Percentiles rank a stretch among this genome's conserved stretches.
Evolutionary conservation across 257 asterid species (phyloP).

Genomic region (Leonotis leonurus): DNA sequence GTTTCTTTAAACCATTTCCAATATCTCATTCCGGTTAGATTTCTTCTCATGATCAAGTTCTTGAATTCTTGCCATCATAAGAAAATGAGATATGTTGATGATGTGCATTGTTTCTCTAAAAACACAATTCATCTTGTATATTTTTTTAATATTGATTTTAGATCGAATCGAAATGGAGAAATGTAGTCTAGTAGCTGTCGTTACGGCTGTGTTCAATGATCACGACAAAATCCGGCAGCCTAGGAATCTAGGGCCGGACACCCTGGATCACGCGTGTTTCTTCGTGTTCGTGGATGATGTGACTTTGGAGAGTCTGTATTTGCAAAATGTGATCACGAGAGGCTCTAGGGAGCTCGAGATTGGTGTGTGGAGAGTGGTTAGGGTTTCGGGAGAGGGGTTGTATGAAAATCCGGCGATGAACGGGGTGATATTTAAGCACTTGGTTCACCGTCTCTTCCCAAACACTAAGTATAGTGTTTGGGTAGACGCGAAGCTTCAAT

Average conservation of each 20-base stretch:
- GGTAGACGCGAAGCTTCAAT: constrained; percentile 81
- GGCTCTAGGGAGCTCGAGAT: constrained; percentile 27
- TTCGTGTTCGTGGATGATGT: constrained; percentile 75
- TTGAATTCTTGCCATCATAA: background rate
- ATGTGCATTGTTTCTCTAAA: no score
- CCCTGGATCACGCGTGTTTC: constrained; percentile 47
- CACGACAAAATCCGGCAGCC: constrained; percentile 95
- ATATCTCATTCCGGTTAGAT: constrained; percentile 50
- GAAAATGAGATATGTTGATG: background rate
- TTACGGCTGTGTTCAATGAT: constrained; percentile 72
- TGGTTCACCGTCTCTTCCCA: constrained; percentile 74
- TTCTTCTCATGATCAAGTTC: background rate
- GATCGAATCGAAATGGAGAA: constrained; percentile 55
- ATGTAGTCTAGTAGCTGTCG: constrained; percentile 56
- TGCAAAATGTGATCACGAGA: constrained; percentile 41
- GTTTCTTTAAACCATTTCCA: constrained; percentile 58
- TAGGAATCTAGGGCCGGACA: constrained; percentile 51
- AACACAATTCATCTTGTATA: no score
- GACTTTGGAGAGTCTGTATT: constrained; percentile 40
- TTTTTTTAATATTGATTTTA: constrained; percentile 9
- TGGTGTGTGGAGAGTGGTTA: constrained; percentile 81
- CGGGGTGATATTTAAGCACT: constrained; percentile 61
- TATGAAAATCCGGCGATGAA: constrained; percentile 77
- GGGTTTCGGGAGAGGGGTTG: constrained; percentile 33
- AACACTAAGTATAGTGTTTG: constrained; percentile 71